Percentiles rank a stretch among this genome's conserved stretches.
Evolutionary conservation across 2,329 filamentous ascomycete species (phyloP).

Genomic region (Cephalotrichum gorgonifer): DNA sequence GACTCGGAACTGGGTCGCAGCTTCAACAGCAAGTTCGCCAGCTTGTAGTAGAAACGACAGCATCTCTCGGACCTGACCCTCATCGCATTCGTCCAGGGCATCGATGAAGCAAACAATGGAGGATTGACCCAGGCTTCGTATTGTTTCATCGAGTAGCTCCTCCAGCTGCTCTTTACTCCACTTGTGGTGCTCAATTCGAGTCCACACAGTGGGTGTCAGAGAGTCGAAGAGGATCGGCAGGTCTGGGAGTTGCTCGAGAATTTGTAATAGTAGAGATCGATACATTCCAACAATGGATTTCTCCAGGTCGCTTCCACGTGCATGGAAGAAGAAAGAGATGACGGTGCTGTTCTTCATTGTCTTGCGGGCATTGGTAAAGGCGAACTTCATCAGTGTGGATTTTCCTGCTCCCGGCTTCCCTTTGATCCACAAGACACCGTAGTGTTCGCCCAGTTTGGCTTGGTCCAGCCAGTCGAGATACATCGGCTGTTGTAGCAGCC

Average conservation of each 20-base stretch:
- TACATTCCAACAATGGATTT: constrained; percentile 36
- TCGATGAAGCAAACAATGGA: constrained; percentile 21
- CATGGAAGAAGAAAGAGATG: constrained; percentile 41
- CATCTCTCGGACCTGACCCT: constrained; percentile 29
- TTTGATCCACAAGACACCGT: constrained; percentile 32
- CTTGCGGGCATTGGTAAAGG: constrained; percentile 9
- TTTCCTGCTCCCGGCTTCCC: constrained; percentile 33
- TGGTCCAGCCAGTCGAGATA: not conserved
- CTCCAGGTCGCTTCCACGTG: constrained; percentile 30
- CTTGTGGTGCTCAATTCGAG: too few species aligned
- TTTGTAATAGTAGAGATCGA: constrained; percentile 33
- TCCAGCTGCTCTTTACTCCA: not conserved
- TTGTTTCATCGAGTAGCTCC: not conserved
- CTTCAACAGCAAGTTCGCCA: constrained; percentile 14
- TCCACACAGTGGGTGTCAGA: not conserved
- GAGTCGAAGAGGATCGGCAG: not conserved
- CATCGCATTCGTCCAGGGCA: constrained; percentile 38
- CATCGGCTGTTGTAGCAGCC: not conserved
- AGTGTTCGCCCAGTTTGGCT: not conserved
- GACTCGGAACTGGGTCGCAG: constrained; percentile 14
- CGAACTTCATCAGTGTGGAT: constrained; percentile 33
- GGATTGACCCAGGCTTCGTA: constrained; percentile 4
- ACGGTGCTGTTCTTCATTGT: constrained; percentile 5
- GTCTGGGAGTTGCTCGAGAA: constrained; percentile 22
- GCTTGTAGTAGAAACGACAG: constrained; percentile 29